Base-by-base conservation (phyloP, 2,329 filamentous ascomycete species). In the Colletotrichum acutatum region DNA sequence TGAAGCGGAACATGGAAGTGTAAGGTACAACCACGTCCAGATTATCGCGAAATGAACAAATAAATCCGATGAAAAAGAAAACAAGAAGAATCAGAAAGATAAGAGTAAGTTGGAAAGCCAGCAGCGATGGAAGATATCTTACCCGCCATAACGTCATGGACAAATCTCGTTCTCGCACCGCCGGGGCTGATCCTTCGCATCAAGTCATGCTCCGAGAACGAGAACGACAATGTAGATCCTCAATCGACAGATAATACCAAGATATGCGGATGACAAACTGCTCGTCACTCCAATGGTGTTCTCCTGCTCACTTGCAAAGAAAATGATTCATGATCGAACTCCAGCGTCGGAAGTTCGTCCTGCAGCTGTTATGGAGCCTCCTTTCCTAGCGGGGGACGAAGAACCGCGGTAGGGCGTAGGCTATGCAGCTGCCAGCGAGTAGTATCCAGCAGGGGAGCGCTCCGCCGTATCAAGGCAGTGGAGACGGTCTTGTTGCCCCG, bases 401-500 rank as follows among this genome's bases (percentile, higher is more conserved):
- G 34, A 37, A 37, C 34, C 34, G 56, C 30, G 19, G 57, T 24
- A 60, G 59, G 37, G 28, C 57, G 16, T n/a, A 9, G 5, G 37
- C 16, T 0, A 42, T 61, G 65, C n/a, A 37, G 30, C 34, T 34
- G n/a, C 30, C 7, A n/a, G 28, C 28, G 28, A 42, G 57, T 19
- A 12, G 19, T 19, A 34, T 52, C 32, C 57, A 64, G 42, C 37
- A 14, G 16, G 19, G 22, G 26, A 28, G 30, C 19, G 30, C 52
- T 62, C 16, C 56, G 52, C n/a, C 69, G 58, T 68, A 64, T 72
- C 53, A 64, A 53, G 66, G 19, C n/a, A 11, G 53, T n/a, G 37
- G 32, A 24, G 42, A 60, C 42, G 19, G n/a, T 16, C 14, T 30
- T 16, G 22, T 8, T 16, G 68, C 22, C 68, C 68, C 63, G 66